Evolutionary conservation across 192 early-diverging fungal genomes (phyloP), one percentile per base, ranked within the genome.

Genomic region (Neocallimastix lanati): DNA sequence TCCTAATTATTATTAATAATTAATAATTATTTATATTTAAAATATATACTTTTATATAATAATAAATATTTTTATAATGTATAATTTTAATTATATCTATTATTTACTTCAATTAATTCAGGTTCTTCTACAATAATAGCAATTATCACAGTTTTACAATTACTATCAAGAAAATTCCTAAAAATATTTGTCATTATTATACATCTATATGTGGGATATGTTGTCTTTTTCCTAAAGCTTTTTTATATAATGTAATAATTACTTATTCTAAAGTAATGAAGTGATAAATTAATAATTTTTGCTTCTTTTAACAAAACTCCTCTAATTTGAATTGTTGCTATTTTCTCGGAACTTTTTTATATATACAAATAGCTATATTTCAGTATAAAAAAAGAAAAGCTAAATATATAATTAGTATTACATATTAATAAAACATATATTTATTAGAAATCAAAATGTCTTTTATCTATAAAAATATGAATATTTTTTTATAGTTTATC

Each of bases 211-310:
- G n/a, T n/a, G 90, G 90, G 28, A 91, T 83, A 82, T 91, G 90
- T 2, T 84, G 81, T 18, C 90, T 82, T 58, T 84, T 85, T 30
- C 90, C 90, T 25, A 80, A 81, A 15, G 83, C 76, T 76, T 90
- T 86, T 82, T 91, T 88, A 80, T 90, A 87, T 15, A 91, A 83
- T 15, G 90, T 89, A 29, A 91, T 83, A 76, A 91, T 91, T 18
- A 90, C 88, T 77, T 91, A 89, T 78, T 91, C 90, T 58, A 91
- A 86, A 78, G n/a, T 86, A 90, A 81, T 91, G 90, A 2, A 91
- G 81, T 15, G 88, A 89, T 67, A 91, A 81, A 79, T 91, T 91
- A 84, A 91, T 91, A 82, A 85, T 83, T 30, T 82, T 84, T 5
- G 90, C 90, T 81, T 91, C 90, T 30, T 84, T 86, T 77, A 91